These are phyloP conservation scores for Colletotrichum horii DNA, from an alignment of 2,329 filamentous ascomycete genomes.

Conservation along the genomic window DNA sequence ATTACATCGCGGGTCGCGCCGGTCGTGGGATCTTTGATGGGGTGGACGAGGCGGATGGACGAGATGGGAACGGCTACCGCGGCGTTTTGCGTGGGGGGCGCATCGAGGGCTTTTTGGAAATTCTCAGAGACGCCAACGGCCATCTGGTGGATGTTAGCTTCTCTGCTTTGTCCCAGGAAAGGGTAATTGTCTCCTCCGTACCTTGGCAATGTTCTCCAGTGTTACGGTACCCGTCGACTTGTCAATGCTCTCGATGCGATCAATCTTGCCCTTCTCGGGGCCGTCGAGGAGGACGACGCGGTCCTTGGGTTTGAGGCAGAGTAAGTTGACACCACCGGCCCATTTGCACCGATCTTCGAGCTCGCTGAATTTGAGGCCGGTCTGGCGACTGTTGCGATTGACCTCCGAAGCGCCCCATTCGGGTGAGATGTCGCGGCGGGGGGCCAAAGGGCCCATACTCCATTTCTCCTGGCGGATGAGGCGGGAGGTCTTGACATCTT, in stretches of 20 bases:
- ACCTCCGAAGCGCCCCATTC: slow-evolving; percentile 56
- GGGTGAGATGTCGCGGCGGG: slow-evolving; percentile 73
- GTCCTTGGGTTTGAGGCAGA: slow-evolving; percentile 73
- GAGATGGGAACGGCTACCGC: slow-evolving; percentile 68
- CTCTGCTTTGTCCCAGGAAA: not conserved
- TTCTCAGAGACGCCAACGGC: slow-evolving; percentile 45
- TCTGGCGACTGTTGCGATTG: slow-evolving; percentile 39
- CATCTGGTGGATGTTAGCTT: slow-evolving; percentile 29
- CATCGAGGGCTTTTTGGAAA: slow-evolving; percentile 35
- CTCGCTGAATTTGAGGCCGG: slow-evolving; percentile 37
- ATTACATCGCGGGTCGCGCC: slow-evolving; percentile 75
- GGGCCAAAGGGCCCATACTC: slow-evolving; percentile 78
- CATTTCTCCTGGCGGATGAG: slow-evolving; percentile 75
- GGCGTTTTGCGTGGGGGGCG: slow-evolving; percentile 51
- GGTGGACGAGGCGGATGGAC: slow-evolving; percentile 81
- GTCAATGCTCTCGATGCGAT: slow-evolving; percentile 66
- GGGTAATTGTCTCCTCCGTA: slow-evolving; percentile 42
- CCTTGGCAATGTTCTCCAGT: slow-evolving; percentile 69
- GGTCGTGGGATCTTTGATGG: slow-evolving; percentile 70
- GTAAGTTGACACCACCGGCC: slow-evolving; percentile 59
- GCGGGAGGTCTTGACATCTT: slow-evolving; percentile 35
- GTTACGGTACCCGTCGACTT: slow-evolving; percentile 59
- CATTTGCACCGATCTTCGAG: slow-evolving; percentile 53
- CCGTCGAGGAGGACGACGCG: slow-evolving; percentile 83
- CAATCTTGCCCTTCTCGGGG: slow-evolving; percentile 83